Conservation (phyloP, 1,139 yeast genomes). For the Hyphopichia fennica region DNA sequence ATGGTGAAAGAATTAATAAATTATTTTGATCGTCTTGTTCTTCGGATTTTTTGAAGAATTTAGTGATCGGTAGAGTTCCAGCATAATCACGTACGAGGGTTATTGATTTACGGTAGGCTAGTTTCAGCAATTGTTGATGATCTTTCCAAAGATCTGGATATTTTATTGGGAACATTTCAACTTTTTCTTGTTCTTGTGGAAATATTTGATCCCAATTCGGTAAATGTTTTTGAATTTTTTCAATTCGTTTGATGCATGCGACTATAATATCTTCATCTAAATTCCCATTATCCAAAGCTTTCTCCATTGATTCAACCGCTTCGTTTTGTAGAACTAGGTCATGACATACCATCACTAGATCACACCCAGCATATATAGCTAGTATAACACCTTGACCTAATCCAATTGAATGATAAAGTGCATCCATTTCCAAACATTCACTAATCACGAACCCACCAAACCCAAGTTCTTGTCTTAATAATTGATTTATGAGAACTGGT, state of each 20-base stretch:
- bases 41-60: constrained; percentile 24
- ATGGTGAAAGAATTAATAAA: constrained; percentile 54
- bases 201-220: constrained; percentile 53
- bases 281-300: constrained; percentile 55
- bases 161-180: constrained; percentile 21
- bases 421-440: constrained; percentile 68
- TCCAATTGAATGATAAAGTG: constrained; percentile 62
- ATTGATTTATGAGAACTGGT: constrained; percentile 54
- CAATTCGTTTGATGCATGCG: constrained; percentile 46
- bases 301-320: constrained; percentile 54
- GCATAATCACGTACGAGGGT: constrained; percentile 59
- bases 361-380: constrained; percentile 67
- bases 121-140: constrained; percentile 46
- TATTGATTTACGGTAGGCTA: constrained; percentile 54
- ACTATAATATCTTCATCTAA: constrained; percentile 48
- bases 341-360: constrained; percentile 64
- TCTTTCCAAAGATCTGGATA: constrained; percentile 37
- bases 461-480: constrained; percentile 52
- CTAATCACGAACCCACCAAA: constrained; percentile 63
- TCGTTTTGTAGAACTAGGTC: constrained; percentile 57
- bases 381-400: constrained; percentile 65
- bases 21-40: constrained; percentile 14
- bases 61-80: constrained; percentile 52
- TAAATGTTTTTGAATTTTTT: constrained; percentile 41
- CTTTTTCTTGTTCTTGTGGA: constrained; percentile 17